Evolutionary conservation across 73 alveolate species (phyloP), one percentile per base, ranked within the genome.

Genomic region (Paraurostyla sp.): DNA sequence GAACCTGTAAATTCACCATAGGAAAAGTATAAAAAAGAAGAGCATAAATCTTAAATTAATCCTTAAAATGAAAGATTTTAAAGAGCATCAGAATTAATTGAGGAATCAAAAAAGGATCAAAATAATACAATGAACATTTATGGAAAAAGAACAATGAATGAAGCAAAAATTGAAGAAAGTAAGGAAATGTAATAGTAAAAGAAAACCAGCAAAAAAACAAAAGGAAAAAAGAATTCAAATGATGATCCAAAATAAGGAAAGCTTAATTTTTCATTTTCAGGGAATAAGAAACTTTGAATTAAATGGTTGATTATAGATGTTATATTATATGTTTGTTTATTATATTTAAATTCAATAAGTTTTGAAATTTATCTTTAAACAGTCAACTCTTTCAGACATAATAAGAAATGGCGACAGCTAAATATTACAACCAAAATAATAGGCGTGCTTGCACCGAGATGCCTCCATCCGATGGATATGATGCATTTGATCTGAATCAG

Each of bases 381-480:
- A 73, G 40, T 43, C 46, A 52, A 52, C 69, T 52, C 69, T n/a
- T n/a, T n/a, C n/a, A n/a, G n/a, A 25, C 35, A 38, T 35, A 7
- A 38, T 65, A 38, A 22, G 82, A 65, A 65, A 73, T 73, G 86
- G 86, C 86, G 43, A 48, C 86, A 7, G 27, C 7, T 32, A 13
- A 20, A 7, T 9, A 42, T 29, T 16, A 73, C 13, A 20, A 73
- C 6, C 86, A 41, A 2, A 48, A 41, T 29, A 32, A 73, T 2
- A 15, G 71, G 30, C 4, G 71, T 3, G 86, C 71, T 4, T 43
- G 59, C 71, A 73, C 86, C 46, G 86, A 73, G 27, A 73, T 73
- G 86, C 86, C 86, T 18, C 23, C 13, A 13, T 15, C 13, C 27
- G 71, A 45, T 36, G 23, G 42, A 32, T 22, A 25, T 9, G 86